Evolutionary conservation across 495 filamentous ascomycete genomes (phyloP).

Genomic region (Hamigera avellanea): DNA sequence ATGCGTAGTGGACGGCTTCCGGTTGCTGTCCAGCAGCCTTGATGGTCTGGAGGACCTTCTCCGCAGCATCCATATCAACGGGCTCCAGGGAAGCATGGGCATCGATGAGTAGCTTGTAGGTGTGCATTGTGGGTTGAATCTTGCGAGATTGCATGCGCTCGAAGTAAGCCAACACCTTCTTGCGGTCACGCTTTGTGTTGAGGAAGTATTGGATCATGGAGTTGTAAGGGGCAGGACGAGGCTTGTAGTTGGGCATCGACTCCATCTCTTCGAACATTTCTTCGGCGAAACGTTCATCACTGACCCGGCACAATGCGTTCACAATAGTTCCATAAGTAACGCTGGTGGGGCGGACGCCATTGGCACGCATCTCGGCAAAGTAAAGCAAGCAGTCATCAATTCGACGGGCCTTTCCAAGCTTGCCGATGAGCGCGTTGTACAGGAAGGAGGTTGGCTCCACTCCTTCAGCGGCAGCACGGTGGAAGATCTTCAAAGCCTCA

Average conservation of each 20-base stretch:
- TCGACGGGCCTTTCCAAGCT: slow-evolving; percentile 91
- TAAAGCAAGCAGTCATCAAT: slow-evolving; percentile 97
- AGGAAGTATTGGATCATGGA: slow-evolving; percentile 99
- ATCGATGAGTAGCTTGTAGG: slow-evolving; percentile 95
- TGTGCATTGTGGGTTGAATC: slow-evolving; percentile 88
- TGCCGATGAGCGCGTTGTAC: slow-evolving; percentile 97
- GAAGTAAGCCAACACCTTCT: slow-evolving; percentile 92
- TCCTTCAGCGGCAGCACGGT: slow-evolving; percentile 82
- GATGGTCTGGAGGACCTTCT: slow-evolving; percentile 72
- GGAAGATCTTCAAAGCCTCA: slow-evolving; percentile 94
- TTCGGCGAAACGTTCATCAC: slow-evolving; percentile 93
- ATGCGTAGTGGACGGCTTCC: slow-evolving; percentile 90
- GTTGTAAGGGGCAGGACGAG: slow-evolving; percentile 92
- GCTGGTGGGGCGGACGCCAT: slow-evolving; percentile 88
- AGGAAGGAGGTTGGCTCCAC: slow-evolving; percentile 93
- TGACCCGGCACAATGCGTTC: slow-evolving; percentile 93
- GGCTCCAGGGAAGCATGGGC: slow-evolving; percentile 91
- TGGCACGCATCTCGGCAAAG: slow-evolving; percentile 91
- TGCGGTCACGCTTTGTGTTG: slow-evolving; percentile 87
- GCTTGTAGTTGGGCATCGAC: slow-evolving; percentile 96
- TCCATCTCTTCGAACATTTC: slow-evolving; percentile 99
- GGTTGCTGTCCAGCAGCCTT: slow-evolving; percentile 59
- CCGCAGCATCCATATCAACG: slow-evolving; percentile 80
- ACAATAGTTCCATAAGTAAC: slow-evolving; percentile 98
- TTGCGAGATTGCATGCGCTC: slow-evolving; percentile 81